Percentiles rank a stretch among this genome's conserved stretches.
Evolutionary conservation across 1,284 basidiomycete species (phyloP).

Genomic region (Cystobasidiaceae sp.): DNA sequence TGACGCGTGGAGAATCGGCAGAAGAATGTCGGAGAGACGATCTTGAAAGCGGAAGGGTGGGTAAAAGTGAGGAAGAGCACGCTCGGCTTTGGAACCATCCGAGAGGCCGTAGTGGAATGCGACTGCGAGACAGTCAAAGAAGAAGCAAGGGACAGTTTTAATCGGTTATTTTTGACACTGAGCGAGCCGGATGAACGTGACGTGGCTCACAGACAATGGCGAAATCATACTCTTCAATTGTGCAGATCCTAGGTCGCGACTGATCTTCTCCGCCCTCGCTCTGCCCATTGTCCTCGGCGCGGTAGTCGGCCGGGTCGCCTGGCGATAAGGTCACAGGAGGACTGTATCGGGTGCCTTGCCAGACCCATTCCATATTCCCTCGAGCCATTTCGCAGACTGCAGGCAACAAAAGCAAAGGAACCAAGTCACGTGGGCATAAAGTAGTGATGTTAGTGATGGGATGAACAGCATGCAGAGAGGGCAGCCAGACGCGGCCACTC

Average conservation of each 20-base stretch:
- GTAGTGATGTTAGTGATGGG: too few species aligned
- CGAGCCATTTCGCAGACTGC: slow-evolving; percentile 12
- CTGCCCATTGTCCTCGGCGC: not conserved
- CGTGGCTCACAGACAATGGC: not conserved
- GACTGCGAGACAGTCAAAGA: not conserved
- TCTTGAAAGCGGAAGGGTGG: slow-evolving; percentile 21
- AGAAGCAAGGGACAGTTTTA: not conserved
- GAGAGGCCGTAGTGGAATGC: slow-evolving; percentile 18
- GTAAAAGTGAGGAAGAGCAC: slow-evolving; percentile 11
- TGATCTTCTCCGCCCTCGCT: slow-evolving; percentile 4
- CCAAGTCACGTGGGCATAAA: too few species aligned
- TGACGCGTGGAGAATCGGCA: not conserved
- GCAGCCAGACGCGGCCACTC: not conserved
- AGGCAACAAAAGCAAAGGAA: not conserved
- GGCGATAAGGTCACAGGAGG: slow-evolving; percentile 5
- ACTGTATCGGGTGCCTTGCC: not conserved
- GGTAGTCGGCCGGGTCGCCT: slow-evolving; percentile 3
- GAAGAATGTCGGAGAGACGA: not conserved
- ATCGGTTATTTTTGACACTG: not conserved
- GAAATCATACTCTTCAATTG: slow-evolving; percentile 11
- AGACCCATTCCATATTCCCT: slow-evolving; percentile 21
- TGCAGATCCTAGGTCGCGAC: slow-evolving; percentile 2
- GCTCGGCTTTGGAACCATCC: slow-evolving; percentile 1
- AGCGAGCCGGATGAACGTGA: not conserved
- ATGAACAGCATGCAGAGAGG: too few species aligned